Evolutionary conservation across 1,139 yeast genomes (phyloP).

Genomic region (Zygoascus meyerae): DNA sequence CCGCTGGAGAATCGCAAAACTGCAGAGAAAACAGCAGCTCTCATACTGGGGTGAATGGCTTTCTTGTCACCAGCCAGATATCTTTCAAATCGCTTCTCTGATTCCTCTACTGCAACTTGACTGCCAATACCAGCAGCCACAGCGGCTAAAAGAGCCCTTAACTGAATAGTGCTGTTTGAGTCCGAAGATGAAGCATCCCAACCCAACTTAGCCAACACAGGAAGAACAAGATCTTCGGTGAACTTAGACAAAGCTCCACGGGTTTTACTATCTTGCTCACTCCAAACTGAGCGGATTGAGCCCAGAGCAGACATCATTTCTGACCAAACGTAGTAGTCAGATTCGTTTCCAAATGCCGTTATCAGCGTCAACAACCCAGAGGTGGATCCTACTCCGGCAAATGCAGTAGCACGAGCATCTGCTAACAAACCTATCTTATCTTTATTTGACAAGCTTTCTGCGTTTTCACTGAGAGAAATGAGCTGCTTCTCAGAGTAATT

Average conservation of each 20-base stretch:
- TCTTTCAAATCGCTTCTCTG: slow-evolving; percentile 27
- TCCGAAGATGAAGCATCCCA: slow-evolving; percentile 34
- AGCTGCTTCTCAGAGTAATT: slow-evolving; percentile 48
- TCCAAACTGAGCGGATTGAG: slow-evolving; percentile 44
- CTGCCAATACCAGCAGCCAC: slow-evolving; percentile 49
- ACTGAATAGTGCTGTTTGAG: slow-evolving; percentile 45
- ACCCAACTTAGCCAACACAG: slow-evolving; percentile 40
- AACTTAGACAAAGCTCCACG: slow-evolving; percentile 40
- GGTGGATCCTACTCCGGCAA: slow-evolving; percentile 52
- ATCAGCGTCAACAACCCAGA: slow-evolving; percentile 46
- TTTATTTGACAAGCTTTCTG: slow-evolving; percentile 44
- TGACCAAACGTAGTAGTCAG: slow-evolving; percentile 59
- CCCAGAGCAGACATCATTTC: slow-evolving; percentile 47
- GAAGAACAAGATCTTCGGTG: slow-evolving; percentile 39
- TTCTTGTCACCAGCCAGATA: slow-evolving; percentile 37
- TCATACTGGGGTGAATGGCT: slow-evolving; percentile 78
- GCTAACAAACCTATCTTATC: slow-evolving; percentile 67
- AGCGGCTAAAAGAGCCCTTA: slow-evolving; percentile 47
- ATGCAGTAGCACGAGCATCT: slow-evolving; percentile 54
- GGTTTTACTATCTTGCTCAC: slow-evolving; percentile 37
- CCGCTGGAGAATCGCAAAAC: slow-evolving; percentile 53
- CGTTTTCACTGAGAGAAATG: slow-evolving; percentile 29
- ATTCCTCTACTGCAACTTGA: slow-evolving; percentile 44
- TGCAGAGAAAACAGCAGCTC: slow-evolving; percentile 60
- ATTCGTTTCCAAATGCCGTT: slow-evolving; percentile 43